Evolutionary conservation across 768 basidiomycete species (phyloP).

Genomic region (Mycena epipterygia): DNA sequence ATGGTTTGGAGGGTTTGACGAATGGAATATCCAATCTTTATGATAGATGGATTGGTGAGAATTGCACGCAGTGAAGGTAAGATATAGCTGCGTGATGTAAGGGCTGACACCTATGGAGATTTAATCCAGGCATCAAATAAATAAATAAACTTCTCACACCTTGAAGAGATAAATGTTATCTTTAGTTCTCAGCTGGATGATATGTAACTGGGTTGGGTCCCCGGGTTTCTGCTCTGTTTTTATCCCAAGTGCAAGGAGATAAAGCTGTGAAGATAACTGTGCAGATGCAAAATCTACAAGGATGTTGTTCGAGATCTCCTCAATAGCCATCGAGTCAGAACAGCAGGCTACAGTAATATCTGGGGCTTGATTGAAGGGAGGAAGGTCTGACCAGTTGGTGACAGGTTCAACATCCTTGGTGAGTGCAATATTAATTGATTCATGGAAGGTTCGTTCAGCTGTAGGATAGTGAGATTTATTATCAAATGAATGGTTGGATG

Average conservation of each 20-base stretch:
- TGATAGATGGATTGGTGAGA: conserved; percentile 9
- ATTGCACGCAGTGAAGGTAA: conserved; percentile 5
- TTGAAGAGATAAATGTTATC: neutral
- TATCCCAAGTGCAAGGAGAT: neutral
- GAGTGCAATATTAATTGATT: neutral
- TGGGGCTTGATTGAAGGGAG: neutral
- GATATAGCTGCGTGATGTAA: neutral
- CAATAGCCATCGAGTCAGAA: neutral
- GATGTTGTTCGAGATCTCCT: neutral
- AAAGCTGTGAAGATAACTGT: conserved; percentile 20
- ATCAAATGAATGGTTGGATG: neutral
- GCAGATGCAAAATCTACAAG: neutral
- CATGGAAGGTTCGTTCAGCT: conserved; percentile 8
- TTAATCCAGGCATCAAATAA: too few relatives aligned
- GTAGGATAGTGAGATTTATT: neutral
- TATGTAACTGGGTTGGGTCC: neutral
- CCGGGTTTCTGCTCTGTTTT: neutral
- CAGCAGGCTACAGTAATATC: neutral
- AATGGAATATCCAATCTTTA: conserved; percentile 13
- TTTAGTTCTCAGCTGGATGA: conserved; percentile 10
- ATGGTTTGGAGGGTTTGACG: neutral
- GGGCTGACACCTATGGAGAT: neutral
- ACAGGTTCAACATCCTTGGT: neutral
- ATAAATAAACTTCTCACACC: neutral
- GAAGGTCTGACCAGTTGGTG: neutral